Conservation (phyloP, 2,329 filamentous ascomycete species). For the Clonostachys rhizophaga region DNA sequence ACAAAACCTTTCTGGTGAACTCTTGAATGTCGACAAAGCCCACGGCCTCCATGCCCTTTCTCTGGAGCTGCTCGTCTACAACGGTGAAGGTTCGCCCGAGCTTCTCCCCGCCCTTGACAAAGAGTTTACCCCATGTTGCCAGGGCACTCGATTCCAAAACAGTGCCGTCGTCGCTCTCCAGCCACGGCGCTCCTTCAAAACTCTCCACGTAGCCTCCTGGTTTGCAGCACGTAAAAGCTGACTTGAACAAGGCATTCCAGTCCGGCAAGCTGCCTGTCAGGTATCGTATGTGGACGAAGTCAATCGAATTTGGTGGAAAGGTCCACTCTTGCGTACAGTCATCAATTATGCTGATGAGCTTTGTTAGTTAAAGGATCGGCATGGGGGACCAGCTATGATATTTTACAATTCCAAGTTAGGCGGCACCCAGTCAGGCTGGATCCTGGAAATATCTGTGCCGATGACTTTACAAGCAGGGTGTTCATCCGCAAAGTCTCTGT, state of each 20-base stretch:
- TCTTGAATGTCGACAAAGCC: conserved; percentile 6
- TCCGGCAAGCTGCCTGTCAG: conserved; percentile 52
- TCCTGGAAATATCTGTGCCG: conserved; percentile 4
- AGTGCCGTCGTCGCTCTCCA: conserved; percentile 5
- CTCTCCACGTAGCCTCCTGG: conserved; percentile 9
- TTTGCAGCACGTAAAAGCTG: conserved; percentile 6
- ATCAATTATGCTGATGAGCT: background rate
- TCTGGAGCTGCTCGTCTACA: conserved; percentile 9
- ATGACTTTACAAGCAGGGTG: conserved; percentile 1
- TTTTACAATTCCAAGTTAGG: conserved; percentile 5
- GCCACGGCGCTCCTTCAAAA: conserved; percentile 1
- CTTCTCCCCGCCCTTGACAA: conserved; percentile 15
- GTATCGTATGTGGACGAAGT: conserved; percentile 54
- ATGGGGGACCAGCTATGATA: too few species aligned
- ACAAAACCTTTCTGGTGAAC: conserved; percentile 3
- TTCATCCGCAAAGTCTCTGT: conserved; percentile 24
- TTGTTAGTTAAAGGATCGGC: too few species aligned
- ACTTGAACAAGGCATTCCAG: conserved; percentile 46
- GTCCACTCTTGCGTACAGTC: conserved; percentile 34
- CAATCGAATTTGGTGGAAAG: conserved; percentile 34
- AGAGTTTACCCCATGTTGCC: conserved; percentile 8
- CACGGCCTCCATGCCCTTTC: conserved; percentile 6
- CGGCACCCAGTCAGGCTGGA: conserved; percentile 5
- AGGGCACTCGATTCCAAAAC: conserved; percentile 1
- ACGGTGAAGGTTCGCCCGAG: conserved; percentile 18